Base-by-base conservation (phyloP, 1,284 basidiomycete genomes). In the Wallemia hederae region DNA sequence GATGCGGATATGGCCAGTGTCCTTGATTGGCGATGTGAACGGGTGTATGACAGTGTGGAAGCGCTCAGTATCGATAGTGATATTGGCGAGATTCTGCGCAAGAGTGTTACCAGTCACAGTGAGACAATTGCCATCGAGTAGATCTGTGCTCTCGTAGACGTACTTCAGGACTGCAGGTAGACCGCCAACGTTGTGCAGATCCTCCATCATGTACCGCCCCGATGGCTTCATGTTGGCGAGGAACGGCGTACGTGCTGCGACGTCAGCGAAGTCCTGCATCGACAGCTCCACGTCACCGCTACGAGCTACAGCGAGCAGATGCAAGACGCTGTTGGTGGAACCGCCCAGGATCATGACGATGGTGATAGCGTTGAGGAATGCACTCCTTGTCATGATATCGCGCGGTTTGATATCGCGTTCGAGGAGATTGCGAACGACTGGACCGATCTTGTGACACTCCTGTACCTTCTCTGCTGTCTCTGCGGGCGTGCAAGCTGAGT, bases 181-280 rank as follows among this genome's bases (percentile, higher is more conserved):
- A 62, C 90, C 90, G 34, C 90, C 90, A 64, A 89, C 81, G 65
- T 77, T 80, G 75, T 96, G 86, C 29, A 98, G 76, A 69, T 97
- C 90, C 73, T 96, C 88, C 90, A 97, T 96, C 67, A 86, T 83
- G 72, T 91, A 96, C 74, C 83, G 83, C 26, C 90, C 90, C 27
- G 85, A 88, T 5, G 91, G 91, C 80, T 88, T 91, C 65, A 97
- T 76, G 69, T 98, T 87, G 28, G 87, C 88, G 17, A 97, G 77
- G 74, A 85, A 90, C n/a, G 92, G 92, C 0, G 88, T 87, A 66
- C 78, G 81, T 72, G 94, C 80, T 1, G 85, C 82, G 57, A 94
- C 79, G 61, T 70, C 72, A 72, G 92, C 87, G 77, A 96, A 92
- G 72, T 98, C 92, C 67, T 97, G 90, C 65, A 98, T 85, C 14